phyloP scores from a whole-genome alignment of 768 basidiomycete species.

The Naganishia onofrii region DNA sequence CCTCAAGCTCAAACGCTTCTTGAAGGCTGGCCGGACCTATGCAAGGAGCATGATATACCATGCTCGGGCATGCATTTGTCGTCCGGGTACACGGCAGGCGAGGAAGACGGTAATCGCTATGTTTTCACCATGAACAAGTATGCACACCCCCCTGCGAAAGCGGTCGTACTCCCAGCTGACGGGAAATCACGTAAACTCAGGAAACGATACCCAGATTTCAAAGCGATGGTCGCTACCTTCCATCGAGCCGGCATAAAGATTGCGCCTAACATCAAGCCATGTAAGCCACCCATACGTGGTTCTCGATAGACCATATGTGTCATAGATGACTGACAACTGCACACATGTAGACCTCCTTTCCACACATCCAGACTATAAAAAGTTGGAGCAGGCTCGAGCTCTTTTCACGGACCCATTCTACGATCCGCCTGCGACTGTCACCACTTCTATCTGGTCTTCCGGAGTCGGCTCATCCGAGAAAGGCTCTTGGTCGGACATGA shows the following conservation, averaged over 20 bases:
- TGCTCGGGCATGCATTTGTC: conserved; percentile 50
- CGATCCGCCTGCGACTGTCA: conserved; percentile 32
- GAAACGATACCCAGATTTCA: conserved; percentile 51
- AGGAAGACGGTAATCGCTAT: conserved; percentile 38
- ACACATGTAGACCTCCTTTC: conserved; percentile 35
- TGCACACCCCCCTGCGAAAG: neutral
- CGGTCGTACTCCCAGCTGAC: neutral
- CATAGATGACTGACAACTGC: too few relatives aligned
- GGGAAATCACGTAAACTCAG: neutral
- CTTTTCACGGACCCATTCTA: conserved; percentile 45
- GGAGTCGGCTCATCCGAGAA: conserved; percentile 41
- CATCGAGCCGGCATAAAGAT: conserved; percentile 50
- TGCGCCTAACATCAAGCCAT: conserved; percentile 50
- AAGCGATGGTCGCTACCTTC: conserved; percentile 41
- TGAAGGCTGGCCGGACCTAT: conserved; percentile 44
- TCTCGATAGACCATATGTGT: too few relatives aligned
- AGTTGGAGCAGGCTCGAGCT: conserved; percentile 37
- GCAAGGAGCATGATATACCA: conserved; percentile 49
- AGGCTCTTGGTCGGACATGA: conserved; percentile 51
- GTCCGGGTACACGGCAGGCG: conserved; percentile 47
- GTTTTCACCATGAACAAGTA: conserved; percentile 45
- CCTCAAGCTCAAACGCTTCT: conserved; percentile 45
- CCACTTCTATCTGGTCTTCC: conserved; percentile 45
- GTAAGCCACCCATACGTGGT: too few relatives aligned
- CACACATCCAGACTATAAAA: conserved; percentile 44